These are phyloP conservation scores for Neurospora pannonica DNA, from an alignment of 495 filamentous ascomycete species.

Conservation along the genomic window DNA sequence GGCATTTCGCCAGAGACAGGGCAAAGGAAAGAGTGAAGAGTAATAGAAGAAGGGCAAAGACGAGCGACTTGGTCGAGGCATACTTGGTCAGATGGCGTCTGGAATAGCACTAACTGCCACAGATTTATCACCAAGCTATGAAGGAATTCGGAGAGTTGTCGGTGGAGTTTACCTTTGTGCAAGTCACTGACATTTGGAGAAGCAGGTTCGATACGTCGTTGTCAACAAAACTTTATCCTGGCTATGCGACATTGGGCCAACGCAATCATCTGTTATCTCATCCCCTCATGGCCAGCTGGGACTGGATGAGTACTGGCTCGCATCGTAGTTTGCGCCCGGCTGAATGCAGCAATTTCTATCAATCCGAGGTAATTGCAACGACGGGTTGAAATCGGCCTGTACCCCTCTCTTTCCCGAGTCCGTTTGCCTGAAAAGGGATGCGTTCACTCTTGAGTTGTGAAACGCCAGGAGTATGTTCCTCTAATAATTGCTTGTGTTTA, in stretches of 20 bases:
- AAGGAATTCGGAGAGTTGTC: neutral
- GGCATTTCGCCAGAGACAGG: neutral
- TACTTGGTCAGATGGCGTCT: neutral
- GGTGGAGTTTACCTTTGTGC: neutral
- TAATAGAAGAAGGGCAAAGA: neutral
- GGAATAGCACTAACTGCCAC: neutral
- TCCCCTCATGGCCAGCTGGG: neutral
- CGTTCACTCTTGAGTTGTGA: too few relatives aligned
- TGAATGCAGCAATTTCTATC: neutral
- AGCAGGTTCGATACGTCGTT: neutral
- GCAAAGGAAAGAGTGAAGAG: neutral
- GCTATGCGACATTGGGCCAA: neutral
- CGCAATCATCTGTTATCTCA: neutral
- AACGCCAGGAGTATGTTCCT: too few relatives aligned
- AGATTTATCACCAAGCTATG: neutral
- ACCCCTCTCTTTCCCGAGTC: neutral
- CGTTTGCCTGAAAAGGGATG: too few relatives aligned
- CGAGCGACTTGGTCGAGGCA: neutral
- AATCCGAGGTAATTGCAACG: neutral
- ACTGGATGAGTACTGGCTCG: neutral
- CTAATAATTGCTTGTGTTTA: too few relatives aligned
- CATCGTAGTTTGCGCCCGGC: neutral
- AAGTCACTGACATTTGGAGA: neutral
- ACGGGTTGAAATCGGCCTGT: neutral
- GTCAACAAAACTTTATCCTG: neutral